Base-by-base conservation (phyloP, 2,329 filamentous ascomycete genomes). In the Incumbomyces lentus region DNA sequence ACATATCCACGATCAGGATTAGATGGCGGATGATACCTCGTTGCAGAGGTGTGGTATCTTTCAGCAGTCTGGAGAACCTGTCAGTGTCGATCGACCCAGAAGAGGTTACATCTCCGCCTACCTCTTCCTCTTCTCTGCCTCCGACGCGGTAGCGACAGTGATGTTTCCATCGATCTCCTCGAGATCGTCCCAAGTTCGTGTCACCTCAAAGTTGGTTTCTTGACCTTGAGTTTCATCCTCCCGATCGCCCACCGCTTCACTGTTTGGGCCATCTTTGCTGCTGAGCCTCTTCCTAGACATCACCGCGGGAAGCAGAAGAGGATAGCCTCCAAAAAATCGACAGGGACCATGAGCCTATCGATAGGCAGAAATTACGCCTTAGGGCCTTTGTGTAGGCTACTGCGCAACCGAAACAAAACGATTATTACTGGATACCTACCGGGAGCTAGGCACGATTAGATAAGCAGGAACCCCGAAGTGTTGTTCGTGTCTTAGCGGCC, bases 21-120 rank as follows among this genome's bases (percentile, higher is more conserved):
- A 96, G 70, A 66, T 98, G 90, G n/a, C 92, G 82, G 65, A 98
- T 98, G 59, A 98, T 98, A 52, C 92, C 92, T 57, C 92, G 79
- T 67, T 98, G 92, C 46, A 98, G 72, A 11, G 92, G 92, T 40
- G 90, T 96, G 22, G 92, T 96, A 63, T 98, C 92, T 64, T 87
- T 85, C 51, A 94, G 74, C 51, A 96, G 70, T 57, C 89, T 86
- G 56, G 66, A 68, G 32, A 35, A 38, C 36, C 44, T 29, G 37
- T 46, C 22, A 40, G 42, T 46, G 19, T 62, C 54, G 44, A 38
- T 49, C 50, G 37, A 29, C 17, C 31, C 43, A 22, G 14, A 35
- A 13, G 3, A 33, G 13, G 7, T 12, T 4, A 19, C 13, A 44
- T 31, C 33, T 22, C 34, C 31, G 46, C 64, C 60, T 63, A 79